phyloP scores from a whole-genome alignment of 208 protist genomes.

The Wallacemonas sp. region DNA sequence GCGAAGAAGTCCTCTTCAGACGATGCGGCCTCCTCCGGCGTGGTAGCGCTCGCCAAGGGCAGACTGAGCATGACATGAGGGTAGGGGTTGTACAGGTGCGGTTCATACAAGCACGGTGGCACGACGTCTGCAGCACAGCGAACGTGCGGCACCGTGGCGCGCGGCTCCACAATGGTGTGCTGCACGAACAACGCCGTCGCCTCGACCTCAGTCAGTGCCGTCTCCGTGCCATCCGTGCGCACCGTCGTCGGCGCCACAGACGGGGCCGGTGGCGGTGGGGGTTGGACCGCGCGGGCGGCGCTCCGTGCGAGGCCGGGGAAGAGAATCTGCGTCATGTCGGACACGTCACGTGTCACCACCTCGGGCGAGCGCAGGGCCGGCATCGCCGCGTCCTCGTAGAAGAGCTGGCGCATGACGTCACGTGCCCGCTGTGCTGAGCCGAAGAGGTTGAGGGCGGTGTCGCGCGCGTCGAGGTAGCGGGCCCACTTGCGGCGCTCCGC shows the following conservation, averaged over 20 bases:
- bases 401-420: conserved; percentile 86
- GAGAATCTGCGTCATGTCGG: conserved; percentile 53
- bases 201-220: background rate
- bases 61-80: conserved; percentile 49
- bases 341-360: conserved; percentile 68
- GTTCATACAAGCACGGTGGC: conserved; percentile 75
- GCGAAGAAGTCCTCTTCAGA: conserved; percentile 70
- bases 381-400: conserved; percentile 76
- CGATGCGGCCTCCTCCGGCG: conserved; percentile 8
- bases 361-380: conserved; percentile 57
- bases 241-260: background rate
- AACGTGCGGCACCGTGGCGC: conserved; percentile 67
- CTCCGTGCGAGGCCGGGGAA: conserved; percentile 13
- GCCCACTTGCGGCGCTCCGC: conserved; percentile 79
- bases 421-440: conserved; percentile 77
- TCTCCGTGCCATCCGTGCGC: background rate
- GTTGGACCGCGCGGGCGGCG: background rate
- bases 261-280: background rate
- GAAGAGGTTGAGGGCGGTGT: conserved; percentile 84
- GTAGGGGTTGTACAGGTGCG: conserved; percentile 80
- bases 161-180: conserved; percentile 14
- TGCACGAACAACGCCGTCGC: conserved; percentile 18
- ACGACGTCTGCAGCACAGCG: conserved; percentile 45
- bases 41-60: background rate
- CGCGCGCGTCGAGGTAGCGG: conserved; percentile 80